These are phyloP conservation scores for Ramichloridium luteum DNA, from an alignment of 2,329 filamentous ascomycete genomes.

Conservation along the genomic window DNA sequence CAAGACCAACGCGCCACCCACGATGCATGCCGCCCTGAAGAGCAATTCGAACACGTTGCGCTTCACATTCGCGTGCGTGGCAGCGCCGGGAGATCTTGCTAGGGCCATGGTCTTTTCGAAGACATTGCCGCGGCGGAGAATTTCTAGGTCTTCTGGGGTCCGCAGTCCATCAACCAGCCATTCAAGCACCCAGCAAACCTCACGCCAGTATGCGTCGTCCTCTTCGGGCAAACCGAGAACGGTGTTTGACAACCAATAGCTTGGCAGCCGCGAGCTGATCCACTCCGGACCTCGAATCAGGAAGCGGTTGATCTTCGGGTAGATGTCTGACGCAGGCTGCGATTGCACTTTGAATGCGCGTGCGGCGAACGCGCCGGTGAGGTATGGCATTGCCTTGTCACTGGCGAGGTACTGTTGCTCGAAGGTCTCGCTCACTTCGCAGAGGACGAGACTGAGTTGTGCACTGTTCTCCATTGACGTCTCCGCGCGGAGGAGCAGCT, in stretches of 20 bases:
- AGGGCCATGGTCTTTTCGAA: conserved; percentile 65
- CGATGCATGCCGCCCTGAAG: conserved; percentile 53
- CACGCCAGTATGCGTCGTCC: conserved; percentile 60
- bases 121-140: conserved; percentile 49
- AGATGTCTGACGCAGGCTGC: conserved; percentile 70
- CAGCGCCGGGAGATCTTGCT: conserved; percentile 54
- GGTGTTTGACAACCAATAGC: conserved; percentile 55
- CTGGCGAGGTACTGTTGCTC: conserved; percentile 37
- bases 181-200: conserved; percentile 61
- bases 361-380: conserved; percentile 63
- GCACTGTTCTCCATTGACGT: conserved; percentile 62
- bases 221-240: conserved; percentile 61
- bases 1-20: conserved; percentile 65
- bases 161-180: conserved; percentile 58
- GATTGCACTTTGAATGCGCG: conserved; percentile 57
- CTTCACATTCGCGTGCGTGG: conserved; percentile 38
- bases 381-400: conserved; percentile 46
- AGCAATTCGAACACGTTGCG: conserved; percentile 51
- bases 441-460: conserved; percentile 66
- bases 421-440: conserved; percentile 64
- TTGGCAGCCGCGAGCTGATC: conserved; percentile 46
- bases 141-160: conserved; percentile 45
- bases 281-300: conserved; percentile 67
- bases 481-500: conserved; percentile 44
- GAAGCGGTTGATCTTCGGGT: conserved; percentile 75